These are phyloP conservation scores for Limonium bicolor DNA, from an alignment of 148 eudicot genomes.

Conservation along the genomic window DNA sequence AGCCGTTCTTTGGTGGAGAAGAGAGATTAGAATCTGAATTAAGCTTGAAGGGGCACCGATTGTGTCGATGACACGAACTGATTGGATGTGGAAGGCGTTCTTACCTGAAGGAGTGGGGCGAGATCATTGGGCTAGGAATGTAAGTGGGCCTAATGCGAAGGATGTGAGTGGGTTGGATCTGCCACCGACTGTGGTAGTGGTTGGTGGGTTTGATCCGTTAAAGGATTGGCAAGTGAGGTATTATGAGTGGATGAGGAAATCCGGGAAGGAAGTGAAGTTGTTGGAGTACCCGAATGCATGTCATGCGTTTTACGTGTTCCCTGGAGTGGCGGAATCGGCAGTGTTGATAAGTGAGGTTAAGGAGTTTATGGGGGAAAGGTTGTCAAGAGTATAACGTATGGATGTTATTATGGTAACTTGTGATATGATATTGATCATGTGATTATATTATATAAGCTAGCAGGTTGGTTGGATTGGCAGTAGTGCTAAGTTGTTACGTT, in stretches of 20 bases:
- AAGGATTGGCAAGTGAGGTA: constrained; percentile 9
- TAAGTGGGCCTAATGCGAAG: constrained; percentile 15
- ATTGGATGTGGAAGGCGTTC: constrained; percentile 25
- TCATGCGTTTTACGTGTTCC: constrained; percentile 12
- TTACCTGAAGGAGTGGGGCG: constrained; percentile 14
- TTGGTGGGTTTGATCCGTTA: constrained; percentile 10
- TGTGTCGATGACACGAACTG: constrained; percentile 4
- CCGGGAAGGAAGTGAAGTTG: constrained; percentile 12
- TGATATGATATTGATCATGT: no score
- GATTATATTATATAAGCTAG: no score
- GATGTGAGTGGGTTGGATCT: constrained; percentile 19
- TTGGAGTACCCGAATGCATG: constrained; percentile 7
- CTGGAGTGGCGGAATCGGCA: constrained; percentile 10
- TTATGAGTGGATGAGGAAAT: constrained; percentile 8
- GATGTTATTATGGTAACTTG: no score
- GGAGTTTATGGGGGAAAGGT: constrained; percentile 1
- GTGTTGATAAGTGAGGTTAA: constrained; percentile 4
- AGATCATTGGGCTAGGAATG: constrained; percentile 20
- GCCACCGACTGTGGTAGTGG: constrained; percentile 16
- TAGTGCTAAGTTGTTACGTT: no score
- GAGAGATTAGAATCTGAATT: constrained; percentile 18
- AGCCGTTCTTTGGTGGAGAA: constrained; percentile 34
- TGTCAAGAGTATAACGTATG: no score
- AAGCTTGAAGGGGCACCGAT: constrained; percentile 7
- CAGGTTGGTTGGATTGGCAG: no score